Conservation (phyloP, 805 yeast genomes). For the Crinitomyces ghanaensis region DNA sequence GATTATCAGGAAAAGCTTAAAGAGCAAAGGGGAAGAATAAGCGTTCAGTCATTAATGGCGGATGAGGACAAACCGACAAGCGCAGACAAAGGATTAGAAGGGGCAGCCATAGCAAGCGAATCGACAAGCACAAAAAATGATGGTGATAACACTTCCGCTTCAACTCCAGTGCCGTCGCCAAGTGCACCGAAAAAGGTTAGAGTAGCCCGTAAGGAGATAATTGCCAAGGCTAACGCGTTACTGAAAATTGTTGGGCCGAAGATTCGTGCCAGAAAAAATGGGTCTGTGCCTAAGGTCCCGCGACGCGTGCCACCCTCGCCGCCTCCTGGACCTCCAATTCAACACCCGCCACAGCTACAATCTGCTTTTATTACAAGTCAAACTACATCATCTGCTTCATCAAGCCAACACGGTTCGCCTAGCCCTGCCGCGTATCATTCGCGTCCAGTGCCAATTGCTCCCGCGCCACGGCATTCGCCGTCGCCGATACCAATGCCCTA, state of each 20-base stretch:
- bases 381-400: too few species aligned
- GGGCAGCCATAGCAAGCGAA: background rate
- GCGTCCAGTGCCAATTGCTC: too few species aligned
- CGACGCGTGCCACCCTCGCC: too few species aligned
- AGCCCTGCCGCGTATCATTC: too few species aligned
- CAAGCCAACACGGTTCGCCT: too few species aligned
- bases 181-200: conserved; percentile 14
- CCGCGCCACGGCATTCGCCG: too few species aligned
- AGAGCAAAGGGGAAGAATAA: background rate
- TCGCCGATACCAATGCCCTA: too few species aligned
- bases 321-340: too few species aligned
- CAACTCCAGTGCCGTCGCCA: background rate
- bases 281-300: too few species aligned
- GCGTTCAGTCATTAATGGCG: background rate
- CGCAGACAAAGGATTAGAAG: background rate
- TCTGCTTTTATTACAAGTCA: too few species aligned
- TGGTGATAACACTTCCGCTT: conserved; percentile 2
- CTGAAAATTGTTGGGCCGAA: conserved; percentile 14
- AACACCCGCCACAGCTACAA: too few species aligned
- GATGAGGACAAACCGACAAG: background rate
- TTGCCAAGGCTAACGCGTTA: conserved; percentile 26
- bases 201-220: conserved; percentile 40
- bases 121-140: background rate
- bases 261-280: too few species aligned
- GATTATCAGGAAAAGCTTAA: conserved; percentile 7